phyloP scores from a whole-genome alignment of 2,329 filamentous ascomycete species.

The Beauveria sp. region DNA sequence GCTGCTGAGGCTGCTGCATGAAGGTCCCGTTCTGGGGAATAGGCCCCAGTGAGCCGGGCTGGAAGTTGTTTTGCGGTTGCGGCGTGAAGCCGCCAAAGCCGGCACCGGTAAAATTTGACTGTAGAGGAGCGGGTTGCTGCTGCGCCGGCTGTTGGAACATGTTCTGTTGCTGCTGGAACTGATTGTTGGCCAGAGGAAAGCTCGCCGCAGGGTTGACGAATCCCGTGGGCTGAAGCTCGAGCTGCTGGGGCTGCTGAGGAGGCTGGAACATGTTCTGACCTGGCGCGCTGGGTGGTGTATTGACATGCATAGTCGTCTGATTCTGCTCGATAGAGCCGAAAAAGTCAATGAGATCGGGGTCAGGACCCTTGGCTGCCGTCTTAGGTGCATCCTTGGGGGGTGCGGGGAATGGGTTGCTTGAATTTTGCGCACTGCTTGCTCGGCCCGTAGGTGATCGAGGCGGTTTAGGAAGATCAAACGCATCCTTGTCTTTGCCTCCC shows the following conservation, averaged over 20 bases:
- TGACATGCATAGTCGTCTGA: conserved; percentile 60
- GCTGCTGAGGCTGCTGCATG: conserved; percentile 15
- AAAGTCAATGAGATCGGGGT: conserved; percentile 83
- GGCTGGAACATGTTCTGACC: conserved; percentile 25
- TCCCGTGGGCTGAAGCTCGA: conserved; percentile 14
- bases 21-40: conserved; percentile 50
- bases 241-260: conserved; percentile 19
- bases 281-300: conserved; percentile 25
- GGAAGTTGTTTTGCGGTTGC: conserved; percentile 42
- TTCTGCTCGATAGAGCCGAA: conserved; percentile 90
- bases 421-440: conserved; percentile 14
- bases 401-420: conserved; percentile 37
- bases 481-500: conserved; percentile 32
- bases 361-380: conserved; percentile 52
- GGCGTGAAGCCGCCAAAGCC: conserved; percentile 80
- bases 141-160: conserved; percentile 32
- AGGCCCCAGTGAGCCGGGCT: conserved; percentile 42
- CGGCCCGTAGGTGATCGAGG: conserved; percentile 23
- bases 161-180: conserved; percentile 25
- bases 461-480: conserved; percentile 29
- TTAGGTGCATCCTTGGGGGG: conserved; percentile 32
- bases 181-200: conserved; percentile 17
- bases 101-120: conserved; percentile 55
- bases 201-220: conserved; percentile 2
- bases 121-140: conserved; percentile 34